Evolutionary conservation across 1,139 yeast genomes (phyloP).

Genomic region (Pneumocystis wakefieldiae): DNA sequence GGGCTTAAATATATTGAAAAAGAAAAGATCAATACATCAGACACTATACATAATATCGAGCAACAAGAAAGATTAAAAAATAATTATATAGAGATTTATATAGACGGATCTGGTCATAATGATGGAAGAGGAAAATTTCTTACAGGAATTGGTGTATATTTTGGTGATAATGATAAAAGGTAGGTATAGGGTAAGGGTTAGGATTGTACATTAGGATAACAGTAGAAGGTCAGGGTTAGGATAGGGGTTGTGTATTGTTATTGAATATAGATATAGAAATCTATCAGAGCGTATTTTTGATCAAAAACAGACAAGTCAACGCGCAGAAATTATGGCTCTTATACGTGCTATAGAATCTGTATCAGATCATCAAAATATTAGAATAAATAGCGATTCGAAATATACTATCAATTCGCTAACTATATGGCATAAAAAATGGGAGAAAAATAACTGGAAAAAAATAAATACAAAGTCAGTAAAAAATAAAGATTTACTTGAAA

Average conservation of each 20-base stretch:
- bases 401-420: conserved; percentile 36
- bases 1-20: too few species aligned
- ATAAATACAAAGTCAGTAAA: conserved; percentile 33
- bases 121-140: conserved; percentile 33
- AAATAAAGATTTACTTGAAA: conserved; percentile 37
- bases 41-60: not conserved
- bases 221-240: too few species aligned
- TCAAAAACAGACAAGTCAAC: conserved; percentile 53
- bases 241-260: too few species aligned
- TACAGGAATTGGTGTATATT: conserved; percentile 68
- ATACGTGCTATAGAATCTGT: conserved; percentile 37
- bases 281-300: conserved; percentile 35
- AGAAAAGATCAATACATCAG: too few species aligned
- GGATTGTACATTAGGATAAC: too few species aligned
- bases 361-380: conserved; percentile 16
- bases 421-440: conserved; percentile 42
- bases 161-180: conserved; percentile 37
- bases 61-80: not conserved
- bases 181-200: too few species aligned
- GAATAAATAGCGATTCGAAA: conserved; percentile 42
- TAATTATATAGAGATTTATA: conserved; percentile 29
- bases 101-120: conserved; percentile 57
- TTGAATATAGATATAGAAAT: conserved; percentile 26
- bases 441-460: conserved; percentile 37
- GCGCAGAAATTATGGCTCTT: conserved; percentile 66